These are phyloP conservation scores for Westerdykella ornata DNA, from an alignment of 2,329 filamentous ascomycete species.

Conservation along the genomic window DNA sequence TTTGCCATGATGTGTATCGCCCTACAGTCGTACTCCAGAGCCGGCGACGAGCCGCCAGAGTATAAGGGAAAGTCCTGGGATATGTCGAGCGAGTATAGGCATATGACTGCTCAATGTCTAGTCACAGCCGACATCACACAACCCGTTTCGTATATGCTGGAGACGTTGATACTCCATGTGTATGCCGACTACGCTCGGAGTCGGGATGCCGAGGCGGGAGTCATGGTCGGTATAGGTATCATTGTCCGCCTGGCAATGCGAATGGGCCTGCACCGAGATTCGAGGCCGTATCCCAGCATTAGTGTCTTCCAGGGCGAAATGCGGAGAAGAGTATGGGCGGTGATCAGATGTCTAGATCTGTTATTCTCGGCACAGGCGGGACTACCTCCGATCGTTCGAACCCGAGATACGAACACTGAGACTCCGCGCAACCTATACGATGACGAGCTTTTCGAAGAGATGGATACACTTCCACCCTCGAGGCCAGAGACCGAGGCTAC, in stretches of 20 bases:
- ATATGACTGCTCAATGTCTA: conserved; percentile 71
- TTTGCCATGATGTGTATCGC: conserved; percentile 72
- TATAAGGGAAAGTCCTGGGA: conserved; percentile 59
- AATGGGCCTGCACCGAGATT: conserved; percentile 73
- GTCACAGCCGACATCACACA: conserved; percentile 71
- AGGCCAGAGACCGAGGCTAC: conserved; percentile 64
- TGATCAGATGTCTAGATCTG: conserved; percentile 66
- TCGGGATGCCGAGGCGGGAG: conserved; percentile 64
- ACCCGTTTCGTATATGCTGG: conserved; percentile 67
- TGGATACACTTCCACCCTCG: conserved; percentile 60
- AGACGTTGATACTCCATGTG: conserved; percentile 68
- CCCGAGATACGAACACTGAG: conserved; percentile 67
- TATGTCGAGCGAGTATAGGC: conserved; percentile 52
- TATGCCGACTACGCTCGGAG: conserved; percentile 68
- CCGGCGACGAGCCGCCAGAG: conserved; percentile 72
- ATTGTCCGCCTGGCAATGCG: conserved; percentile 59
- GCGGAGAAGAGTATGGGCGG: conserved; percentile 57
- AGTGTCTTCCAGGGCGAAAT: conserved; percentile 70
- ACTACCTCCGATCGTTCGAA: conserved; percentile 59
- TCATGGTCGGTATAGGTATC: conserved; percentile 56
- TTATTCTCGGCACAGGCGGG: conserved; percentile 69
- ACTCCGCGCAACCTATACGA: conserved; percentile 74
- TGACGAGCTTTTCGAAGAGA: conserved; percentile 67
- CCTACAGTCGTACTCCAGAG: conserved; percentile 71
- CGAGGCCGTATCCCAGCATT: conserved; percentile 65